These are phyloP conservation scores for Colletotrichum agaves DNA, from an alignment of 2,329 filamentous ascomycete genomes.

Conservation along the genomic window DNA sequence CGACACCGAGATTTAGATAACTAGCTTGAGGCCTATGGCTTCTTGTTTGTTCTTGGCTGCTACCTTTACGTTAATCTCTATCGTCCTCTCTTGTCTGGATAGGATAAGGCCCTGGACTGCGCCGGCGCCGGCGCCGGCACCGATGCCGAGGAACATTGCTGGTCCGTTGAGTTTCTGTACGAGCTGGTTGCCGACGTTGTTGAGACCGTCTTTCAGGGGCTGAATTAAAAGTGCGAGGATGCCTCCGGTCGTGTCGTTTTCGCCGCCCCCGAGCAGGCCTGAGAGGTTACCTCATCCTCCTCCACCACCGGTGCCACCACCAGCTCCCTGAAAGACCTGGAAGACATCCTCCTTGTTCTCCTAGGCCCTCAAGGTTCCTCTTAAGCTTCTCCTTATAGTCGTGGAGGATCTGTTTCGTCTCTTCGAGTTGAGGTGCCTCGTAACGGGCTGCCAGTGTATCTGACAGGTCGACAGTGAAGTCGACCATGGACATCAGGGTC, in stretches of 20 bases:
- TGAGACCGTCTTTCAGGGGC: constrained; percentile 32
- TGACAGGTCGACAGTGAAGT: constrained; percentile 35
- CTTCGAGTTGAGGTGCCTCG: constrained; percentile 24
- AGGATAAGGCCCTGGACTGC: constrained; percentile 42
- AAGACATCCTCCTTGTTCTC: not conserved
- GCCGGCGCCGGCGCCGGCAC: constrained; percentile 41
- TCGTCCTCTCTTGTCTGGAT: constrained; percentile 32
- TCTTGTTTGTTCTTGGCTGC: constrained; percentile 44
- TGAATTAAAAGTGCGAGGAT: constrained; percentile 25
- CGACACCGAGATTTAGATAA: constrained; percentile 46
- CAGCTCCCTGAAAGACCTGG: constrained; percentile 1
- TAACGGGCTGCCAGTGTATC: constrained; percentile 21
- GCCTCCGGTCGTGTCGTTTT: constrained; percentile 2
- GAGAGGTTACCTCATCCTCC: not conserved
- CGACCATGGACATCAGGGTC: constrained; percentile 36
- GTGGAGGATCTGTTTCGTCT: constrained; percentile 29
- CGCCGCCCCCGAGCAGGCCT: constrained; percentile 6
- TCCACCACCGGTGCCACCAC: not conserved
- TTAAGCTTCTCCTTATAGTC: constrained; percentile 26
- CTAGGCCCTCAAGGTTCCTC: constrained; percentile 14
- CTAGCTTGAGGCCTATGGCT: constrained; percentile 44
- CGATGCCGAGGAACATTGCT: constrained; percentile 42
- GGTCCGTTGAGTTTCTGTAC: constrained; percentile 33
- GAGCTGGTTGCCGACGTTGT: constrained; percentile 31
- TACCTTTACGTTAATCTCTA: constrained; percentile 38